Evolutionary conservation across 805 yeast genomes (phyloP), one percentile per base, ranked within the genome.

Genomic region (Scheffersomyces ergatensis): DNA sequence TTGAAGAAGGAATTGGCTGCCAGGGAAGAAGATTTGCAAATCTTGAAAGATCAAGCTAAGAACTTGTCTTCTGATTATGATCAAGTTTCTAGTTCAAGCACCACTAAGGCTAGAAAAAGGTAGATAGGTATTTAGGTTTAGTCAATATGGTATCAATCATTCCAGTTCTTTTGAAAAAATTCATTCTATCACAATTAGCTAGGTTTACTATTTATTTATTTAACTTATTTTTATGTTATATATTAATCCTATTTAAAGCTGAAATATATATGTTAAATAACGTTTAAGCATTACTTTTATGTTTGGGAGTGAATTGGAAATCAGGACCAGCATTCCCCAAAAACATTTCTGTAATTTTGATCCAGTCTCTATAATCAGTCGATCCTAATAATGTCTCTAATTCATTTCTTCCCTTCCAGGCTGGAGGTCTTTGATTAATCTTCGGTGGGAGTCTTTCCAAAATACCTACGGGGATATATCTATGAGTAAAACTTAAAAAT

Each of bases 391-490:
- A 70, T 0, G 97, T 89, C 65, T 93, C 99, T 54, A 92, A 63
- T 44, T 92, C 98, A 58, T 86, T 81, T 67, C 99, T 79, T 6
- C 98, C 99, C 52, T 65, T 77, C 96, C 97, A 93, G 45, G 79
- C 74, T 25, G 95, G 95, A 20, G 99, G 97, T 60, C 99, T 80
- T 63, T 93, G 93, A 58, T 93, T 95, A 51, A 93, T 66, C 55
- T 82, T 82, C 13, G 96, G 89, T 27, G 98, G 98, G 49, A 85
- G 71, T 57, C 83, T 76, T 60, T 90, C 98, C 51, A 93, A 74
- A 34, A 93, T 82, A 1, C 98, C 99, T 49, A 89, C 83, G 6
- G 99, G 99, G 39, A 92, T 80, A 61, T 93, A 93, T 51, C 99
- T 73, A 59, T 93, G 95, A 51, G 95, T 87, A 63, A 93, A 93